Percentiles rank a stretch among this genome's conserved stretches.
Evolutionary conservation across 768 basidiomycete species (phyloP).

Genomic region (Lactifluus hygrophoroides): DNA sequence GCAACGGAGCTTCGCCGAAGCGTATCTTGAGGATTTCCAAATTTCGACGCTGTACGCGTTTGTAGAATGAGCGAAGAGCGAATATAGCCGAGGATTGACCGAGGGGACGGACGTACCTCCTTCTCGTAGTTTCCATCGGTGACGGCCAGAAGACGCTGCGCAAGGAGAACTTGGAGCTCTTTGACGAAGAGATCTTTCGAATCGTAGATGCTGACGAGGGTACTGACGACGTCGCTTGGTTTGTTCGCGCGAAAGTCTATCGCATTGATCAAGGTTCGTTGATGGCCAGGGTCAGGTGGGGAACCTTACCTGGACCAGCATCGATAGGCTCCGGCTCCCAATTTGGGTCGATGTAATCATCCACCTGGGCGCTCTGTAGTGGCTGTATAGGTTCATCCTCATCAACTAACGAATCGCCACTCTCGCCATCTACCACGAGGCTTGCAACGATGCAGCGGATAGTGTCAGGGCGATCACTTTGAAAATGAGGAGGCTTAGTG

Average conservation of each 20-base stretch:
- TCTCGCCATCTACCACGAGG: slow-evolving; percentile 79
- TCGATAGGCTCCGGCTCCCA: slow-evolving; percentile 98
- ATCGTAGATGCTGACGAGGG: slow-evolving; percentile 95
- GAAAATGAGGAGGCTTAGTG: not conserved
- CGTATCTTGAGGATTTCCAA: slow-evolving; percentile 92
- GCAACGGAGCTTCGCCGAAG: slow-evolving; percentile 87
- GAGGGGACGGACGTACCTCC: slow-evolving; percentile 35
- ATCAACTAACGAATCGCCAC: slow-evolving; percentile 73
- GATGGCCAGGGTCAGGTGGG: not conserved
- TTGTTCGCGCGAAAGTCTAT: slow-evolving; percentile 91
- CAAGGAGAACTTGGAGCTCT: slow-evolving; percentile 87
- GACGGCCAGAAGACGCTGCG: slow-evolving; percentile 74
- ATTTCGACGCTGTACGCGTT: slow-evolving; percentile 59
- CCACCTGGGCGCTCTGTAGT: slow-evolving; percentile 63
- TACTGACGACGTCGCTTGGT: slow-evolving; percentile 89
- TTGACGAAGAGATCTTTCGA: slow-evolving; percentile 95
- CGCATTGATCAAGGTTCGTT: not conserved
- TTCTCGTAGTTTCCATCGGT: slow-evolving; percentile 72
- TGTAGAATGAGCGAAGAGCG: not conserved
- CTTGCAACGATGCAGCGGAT: slow-evolving; percentile 90
- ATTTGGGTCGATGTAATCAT: slow-evolving; percentile 84
- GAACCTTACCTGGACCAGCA: slow-evolving; percentile 75
- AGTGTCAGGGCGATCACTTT: slow-evolving; percentile 76
- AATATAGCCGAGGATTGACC: not conserved
- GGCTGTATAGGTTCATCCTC: slow-evolving; percentile 76